A percentile compares a stretch with the other conserved stretches of the same genome.
Conservation (phyloP, 805 yeast species). For the Nakazawaea laoshanensis region DNA sequence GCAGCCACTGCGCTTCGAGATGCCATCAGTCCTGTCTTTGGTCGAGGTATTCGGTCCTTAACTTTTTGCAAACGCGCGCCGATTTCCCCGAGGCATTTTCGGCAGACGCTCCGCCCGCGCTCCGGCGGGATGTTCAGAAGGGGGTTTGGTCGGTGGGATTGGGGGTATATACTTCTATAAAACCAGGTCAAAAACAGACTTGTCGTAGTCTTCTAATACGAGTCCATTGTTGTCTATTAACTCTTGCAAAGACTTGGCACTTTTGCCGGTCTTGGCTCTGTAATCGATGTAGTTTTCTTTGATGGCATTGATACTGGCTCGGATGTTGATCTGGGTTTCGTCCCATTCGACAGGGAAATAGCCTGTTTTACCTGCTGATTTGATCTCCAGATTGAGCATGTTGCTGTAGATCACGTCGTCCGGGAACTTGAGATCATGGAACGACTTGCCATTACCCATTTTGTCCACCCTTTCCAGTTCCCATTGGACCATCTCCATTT, state of each 20-base stretch:
- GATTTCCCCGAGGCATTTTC: too few species aligned
- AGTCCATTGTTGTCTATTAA: conserved; percentile 28
- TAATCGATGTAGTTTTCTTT: conserved; percentile 37
- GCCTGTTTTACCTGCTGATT: conserved; percentile 31
- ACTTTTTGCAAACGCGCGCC: too few species aligned
- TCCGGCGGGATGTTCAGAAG: not conserved
- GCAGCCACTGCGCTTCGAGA: conserved; percentile 22
- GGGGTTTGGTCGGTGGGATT: not conserved
- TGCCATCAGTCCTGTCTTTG: too few species aligned
- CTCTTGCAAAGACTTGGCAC: conserved; percentile 29
- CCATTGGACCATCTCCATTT: conserved; percentile 36
- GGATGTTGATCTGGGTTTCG: conserved; percentile 30
- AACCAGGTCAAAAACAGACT: not conserved
- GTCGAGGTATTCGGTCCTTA: too few species aligned
- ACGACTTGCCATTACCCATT: conserved; percentile 38
- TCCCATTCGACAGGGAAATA: conserved; percentile 47
- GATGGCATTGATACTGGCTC: conserved; percentile 33
- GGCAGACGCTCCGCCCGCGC: too few species aligned
- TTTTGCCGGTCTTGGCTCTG: conserved; percentile 26
- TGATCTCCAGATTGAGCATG: conserved; percentile 28
- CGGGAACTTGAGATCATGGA: conserved; percentile 48
- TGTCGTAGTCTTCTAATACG: conserved; percentile 20
- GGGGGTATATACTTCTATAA: not conserved
- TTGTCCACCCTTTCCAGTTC: conserved; percentile 26
- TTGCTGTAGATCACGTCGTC: conserved; percentile 53